Evolutionary conservation across 2,329 filamentous ascomycete species (phyloP), one percentile per base, ranked within the genome.

Genomic region (Neocucurbitaria cava): DNA sequence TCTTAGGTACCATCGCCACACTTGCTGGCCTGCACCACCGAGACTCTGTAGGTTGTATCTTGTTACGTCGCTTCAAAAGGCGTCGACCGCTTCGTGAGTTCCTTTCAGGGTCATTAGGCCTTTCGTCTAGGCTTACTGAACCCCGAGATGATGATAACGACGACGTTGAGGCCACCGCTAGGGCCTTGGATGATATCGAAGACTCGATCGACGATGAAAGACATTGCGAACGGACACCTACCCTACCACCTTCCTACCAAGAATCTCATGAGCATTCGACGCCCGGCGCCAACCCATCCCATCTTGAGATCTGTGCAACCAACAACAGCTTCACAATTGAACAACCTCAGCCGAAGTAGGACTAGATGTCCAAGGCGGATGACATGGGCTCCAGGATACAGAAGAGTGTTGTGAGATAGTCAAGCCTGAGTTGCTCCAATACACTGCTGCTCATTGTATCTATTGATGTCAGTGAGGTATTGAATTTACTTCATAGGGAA

Each of bases 11-110:
- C 15, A 24, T 59, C 4, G 35, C 40, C 10, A 55, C 56, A 1
- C 49, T 59, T 2, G 59, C 59, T 23, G 41, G 56, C 8, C 48
- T 62, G 5, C 56, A 62, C 33, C 50, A 56, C 13, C 56, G 52
- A 26, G 56, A 56, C 33, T 59, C 56, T 2, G 24, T 62, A 5
- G 56, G 48, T 3, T 59, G 53, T 21, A 30, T 62, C 4, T 28
- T 62, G 15, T n/a, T 59, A 6, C 42, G 54, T 4, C 35, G 46
- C 4, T 43, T 52, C 9, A 41, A 18, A 10, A 13, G n/a, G 5
- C 41, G 8, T 20, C 21, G 4, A 8, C 26, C n/a, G 17, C 0
- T 5, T n/a, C 13, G 51, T 53, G 40, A 26, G 41, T 46, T 26
- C 24, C 2, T 10, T 38, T 6, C n/a, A 11, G 6, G 9, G 5